These are phyloP conservation scores for Leptographium wingfieldii DNA, from an alignment of 2,329 filamentous ascomycete genomes.

Conservation along the genomic window DNA sequence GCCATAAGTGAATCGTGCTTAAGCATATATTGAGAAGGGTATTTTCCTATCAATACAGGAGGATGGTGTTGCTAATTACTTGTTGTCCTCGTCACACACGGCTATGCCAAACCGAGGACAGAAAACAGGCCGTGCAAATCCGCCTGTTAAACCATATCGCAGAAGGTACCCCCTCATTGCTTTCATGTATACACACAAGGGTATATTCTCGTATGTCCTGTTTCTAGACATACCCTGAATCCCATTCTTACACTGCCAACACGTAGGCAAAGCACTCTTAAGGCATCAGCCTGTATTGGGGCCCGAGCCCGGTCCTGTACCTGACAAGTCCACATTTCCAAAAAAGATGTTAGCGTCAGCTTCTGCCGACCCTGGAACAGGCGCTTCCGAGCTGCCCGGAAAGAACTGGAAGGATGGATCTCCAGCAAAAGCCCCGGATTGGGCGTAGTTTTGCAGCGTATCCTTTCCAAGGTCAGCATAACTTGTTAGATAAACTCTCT, in stretches of 20 bases:
- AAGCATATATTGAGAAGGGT: neutral
- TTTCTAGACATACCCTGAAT: neutral
- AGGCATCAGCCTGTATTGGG: neutral
- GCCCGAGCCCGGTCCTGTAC: neutral
- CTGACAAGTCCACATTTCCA: neutral
- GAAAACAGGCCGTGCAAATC: neutral
- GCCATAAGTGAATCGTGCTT: no score
- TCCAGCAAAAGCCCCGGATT: slow-evolving; percentile 38
- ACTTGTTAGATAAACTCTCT: no score
- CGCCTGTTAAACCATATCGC: neutral
- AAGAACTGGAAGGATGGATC: slow-evolving; percentile 43
- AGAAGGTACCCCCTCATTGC: neutral
- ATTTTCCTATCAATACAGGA: neutral
- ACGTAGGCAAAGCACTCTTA: neutral
- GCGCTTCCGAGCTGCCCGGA: slow-evolving; percentile 1
- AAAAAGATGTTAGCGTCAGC: neutral
- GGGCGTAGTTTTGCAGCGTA: slow-evolving; percentile 44
- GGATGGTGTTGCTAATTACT: neutral
- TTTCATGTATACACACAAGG: neutral
- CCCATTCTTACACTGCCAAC: neutral
- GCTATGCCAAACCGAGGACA: neutral
- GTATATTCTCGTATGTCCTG: neutral
- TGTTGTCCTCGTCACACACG: neutral
- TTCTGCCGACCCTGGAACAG: neutral
- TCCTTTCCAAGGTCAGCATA: slow-evolving; percentile 23